A percentile compares a stretch with the other conserved stretches of the same genome.
Conservation (phyloP, 495 filamentous ascomycete genomes). For the Tuber aestivum region DNA sequence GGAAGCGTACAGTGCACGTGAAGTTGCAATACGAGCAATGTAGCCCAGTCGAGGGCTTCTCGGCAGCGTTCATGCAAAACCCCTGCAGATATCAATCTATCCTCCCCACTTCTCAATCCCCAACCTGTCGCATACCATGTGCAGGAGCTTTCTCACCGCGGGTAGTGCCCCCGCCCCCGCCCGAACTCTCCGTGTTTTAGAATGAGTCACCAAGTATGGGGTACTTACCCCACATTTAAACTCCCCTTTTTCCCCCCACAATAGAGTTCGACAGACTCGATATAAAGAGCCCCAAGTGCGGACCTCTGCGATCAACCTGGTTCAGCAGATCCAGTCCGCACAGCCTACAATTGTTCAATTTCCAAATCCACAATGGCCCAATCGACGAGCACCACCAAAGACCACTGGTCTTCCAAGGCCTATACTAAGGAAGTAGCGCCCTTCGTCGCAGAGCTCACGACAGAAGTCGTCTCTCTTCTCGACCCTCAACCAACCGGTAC, state of each 20-base stretch:
- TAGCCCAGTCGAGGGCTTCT: not conserved
- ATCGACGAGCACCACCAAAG: constrained; percentile 5
- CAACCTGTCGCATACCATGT: not conserved
- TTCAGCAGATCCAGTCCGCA: not conserved
- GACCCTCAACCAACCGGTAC: constrained; percentile 48
- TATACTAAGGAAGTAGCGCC: constrained; percentile 47
- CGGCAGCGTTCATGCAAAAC: not conserved
- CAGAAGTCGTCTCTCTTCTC: constrained; percentile 60
- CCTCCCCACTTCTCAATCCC: not conserved
- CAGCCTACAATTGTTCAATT: not conserved
- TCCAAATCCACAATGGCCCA: constrained; percentile 10
- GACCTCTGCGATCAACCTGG: not conserved
- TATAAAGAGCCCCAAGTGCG: not conserved
- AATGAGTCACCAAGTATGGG: not conserved
- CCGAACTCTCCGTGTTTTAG: not conserved
- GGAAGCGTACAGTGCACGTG: not conserved
- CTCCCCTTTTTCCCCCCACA: not conserved
- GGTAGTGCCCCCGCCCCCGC: not conserved
- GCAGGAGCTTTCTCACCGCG: not conserved
- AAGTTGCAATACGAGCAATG: not conserved
- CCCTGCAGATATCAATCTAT: not conserved
- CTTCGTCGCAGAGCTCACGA: constrained; percentile 67
- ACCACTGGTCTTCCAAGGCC: constrained; percentile 28
- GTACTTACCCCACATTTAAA: not conserved
- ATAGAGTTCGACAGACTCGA: not conserved